phyloP scores from a whole-genome alignment of 352 stramenopile species.

The Phytophthora fragariaefolia region DNA sequence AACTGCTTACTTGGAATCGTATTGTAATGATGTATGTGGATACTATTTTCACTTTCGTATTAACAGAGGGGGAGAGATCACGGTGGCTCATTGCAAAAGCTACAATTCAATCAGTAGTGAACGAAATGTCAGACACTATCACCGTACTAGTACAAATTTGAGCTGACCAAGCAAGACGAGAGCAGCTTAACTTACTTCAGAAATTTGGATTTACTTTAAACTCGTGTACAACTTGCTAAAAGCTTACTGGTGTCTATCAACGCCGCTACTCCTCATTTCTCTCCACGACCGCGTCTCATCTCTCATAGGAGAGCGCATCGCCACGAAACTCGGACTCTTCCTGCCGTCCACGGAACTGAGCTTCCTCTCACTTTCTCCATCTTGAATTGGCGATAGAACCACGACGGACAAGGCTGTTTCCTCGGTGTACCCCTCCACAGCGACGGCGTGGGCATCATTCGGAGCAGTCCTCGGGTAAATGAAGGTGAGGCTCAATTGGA shows the following conservation, averaged over 20 bases:
- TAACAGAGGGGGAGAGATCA: too few species aligned
- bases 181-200: too few species aligned
- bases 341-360: not conserved
- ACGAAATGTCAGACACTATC: too few species aligned
- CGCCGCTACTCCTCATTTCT: not conserved
- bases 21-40: too few species aligned
- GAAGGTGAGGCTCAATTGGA: constrained; percentile 49
- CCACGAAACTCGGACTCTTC: constrained; percentile 8
- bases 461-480: constrained; percentile 29
- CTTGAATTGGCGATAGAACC: constrained; percentile 8
- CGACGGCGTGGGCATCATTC: not conserved
- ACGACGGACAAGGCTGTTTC: not conserved
- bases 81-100: too few species aligned
- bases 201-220: not conserved
- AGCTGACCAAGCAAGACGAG: too few species aligned
- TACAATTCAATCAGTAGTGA: too few species aligned
- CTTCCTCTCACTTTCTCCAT: constrained; percentile 1
- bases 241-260: not conserved
- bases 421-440: not conserved
- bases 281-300: not conserved
- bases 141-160: too few species aligned
- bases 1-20: too few species aligned
- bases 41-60: too few species aligned
- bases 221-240: not conserved
- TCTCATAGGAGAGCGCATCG: not conserved